A percentile compares a stretch with the other conserved stretches of the same genome.
These are phyloP conservation scores for Maudiozyma bulderi DNA, from an alignment of 805 yeast genomes.

Conservation along the genomic window DNA sequence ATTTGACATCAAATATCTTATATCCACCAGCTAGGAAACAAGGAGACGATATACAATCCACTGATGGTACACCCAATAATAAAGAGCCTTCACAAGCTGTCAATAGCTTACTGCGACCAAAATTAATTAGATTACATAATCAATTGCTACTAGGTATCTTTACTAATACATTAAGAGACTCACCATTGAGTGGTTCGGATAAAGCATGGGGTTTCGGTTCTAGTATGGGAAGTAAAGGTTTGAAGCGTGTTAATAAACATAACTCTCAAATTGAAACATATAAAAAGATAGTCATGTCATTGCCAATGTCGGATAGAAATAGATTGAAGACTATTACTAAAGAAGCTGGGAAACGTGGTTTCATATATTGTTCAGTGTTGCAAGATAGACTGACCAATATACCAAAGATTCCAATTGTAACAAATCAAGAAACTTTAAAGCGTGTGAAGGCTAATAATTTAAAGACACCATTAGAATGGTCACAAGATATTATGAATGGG, in stretches of 20 bases:
- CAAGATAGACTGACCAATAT: conserved; percentile 48
- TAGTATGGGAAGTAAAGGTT: conserved; percentile 38
- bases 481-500: conserved; percentile 84
- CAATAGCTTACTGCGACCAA: conserved; percentile 3
- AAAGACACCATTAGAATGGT: conserved; percentile 60
- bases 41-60: neutral
- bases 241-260: conserved; percentile 34
- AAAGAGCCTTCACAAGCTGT: neutral
- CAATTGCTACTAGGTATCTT: conserved; percentile 70
- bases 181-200: conserved; percentile 63
- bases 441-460: conserved; percentile 25
- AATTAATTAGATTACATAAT: conserved; percentile 50
- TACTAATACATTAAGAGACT: conserved; percentile 74
- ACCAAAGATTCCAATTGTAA: conserved; percentile 74
- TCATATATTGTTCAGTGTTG: conserved; percentile 58
- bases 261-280: conserved; percentile 68
- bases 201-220: conserved; percentile 46
- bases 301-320: conserved; percentile 76
- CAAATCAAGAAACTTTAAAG: conserved; percentile 27
- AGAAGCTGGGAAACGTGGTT: conserved; percentile 72
- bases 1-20: neutral
- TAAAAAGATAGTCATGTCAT: conserved; percentile 76
- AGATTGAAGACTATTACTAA: conserved; percentile 74
- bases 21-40: neutral
- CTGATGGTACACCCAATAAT: neutral